Conservation (phyloP, 805 yeast genomes). For the Ogataea dorogensis region DNA sequence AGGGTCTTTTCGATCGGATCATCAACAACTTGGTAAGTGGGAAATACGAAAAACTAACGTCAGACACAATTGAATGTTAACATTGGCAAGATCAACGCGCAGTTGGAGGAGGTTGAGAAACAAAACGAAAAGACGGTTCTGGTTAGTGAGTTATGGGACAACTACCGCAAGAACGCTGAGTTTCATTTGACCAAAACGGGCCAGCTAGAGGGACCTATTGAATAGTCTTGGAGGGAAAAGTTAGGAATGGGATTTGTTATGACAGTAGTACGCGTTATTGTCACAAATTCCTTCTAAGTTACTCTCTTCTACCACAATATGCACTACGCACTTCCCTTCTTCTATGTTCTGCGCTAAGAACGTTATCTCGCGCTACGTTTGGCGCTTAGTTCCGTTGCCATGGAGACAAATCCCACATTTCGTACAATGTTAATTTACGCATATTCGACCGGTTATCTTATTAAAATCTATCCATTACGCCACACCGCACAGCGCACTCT, state of each 20-base stretch:
- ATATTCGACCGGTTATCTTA: conserved; percentile 3
- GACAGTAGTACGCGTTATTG: too few species aligned
- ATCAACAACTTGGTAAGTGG: conserved; percentile 69
- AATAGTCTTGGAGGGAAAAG: conserved; percentile 13
- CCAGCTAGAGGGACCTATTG: conserved; percentile 42
- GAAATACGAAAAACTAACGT: conserved; percentile 9
- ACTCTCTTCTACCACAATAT: too few species aligned
- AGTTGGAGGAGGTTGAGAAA: conserved; percentile 58
- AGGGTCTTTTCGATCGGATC: conserved; percentile 71
- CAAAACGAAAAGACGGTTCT: conserved; percentile 69
- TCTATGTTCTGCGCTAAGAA: too few species aligned
- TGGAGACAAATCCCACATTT: neutral
- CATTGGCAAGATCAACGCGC: conserved; percentile 59
- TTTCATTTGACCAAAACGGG: conserved; percentile 68
- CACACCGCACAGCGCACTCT: conserved; percentile 10
- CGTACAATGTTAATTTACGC: too few species aligned
- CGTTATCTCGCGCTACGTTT: neutral
- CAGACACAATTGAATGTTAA: conserved; percentile 73
- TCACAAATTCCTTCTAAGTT: too few species aligned
- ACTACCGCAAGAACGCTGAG: conserved; percentile 66
- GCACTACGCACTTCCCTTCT: too few species aligned
- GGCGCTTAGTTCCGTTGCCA: neutral
- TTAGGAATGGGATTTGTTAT: too few species aligned
- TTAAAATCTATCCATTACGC: conserved; percentile 4
- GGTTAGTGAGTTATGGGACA: conserved; percentile 76